Base-by-base conservation (phyloP, 1,284 basidiomycete species). In the Filobasidium uniguttulatum region DNA sequence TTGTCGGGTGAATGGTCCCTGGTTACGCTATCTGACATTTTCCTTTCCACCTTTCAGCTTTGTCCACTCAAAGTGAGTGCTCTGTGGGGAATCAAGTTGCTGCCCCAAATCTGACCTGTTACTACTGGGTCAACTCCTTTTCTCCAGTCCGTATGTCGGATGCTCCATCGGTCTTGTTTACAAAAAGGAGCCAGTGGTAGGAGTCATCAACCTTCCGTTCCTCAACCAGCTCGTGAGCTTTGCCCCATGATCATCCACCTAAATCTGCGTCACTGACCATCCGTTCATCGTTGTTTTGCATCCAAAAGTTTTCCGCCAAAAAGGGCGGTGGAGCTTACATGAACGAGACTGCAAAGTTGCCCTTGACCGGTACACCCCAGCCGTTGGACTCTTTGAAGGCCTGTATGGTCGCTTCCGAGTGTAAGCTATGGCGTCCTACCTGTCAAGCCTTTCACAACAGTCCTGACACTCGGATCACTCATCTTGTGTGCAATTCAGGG, bases 141-240 rank as follows among this genome's bases (percentile, higher is more conserved):
- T 8, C 10, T n/a, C 30, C 8, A 46, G 50, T 10, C 50, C 45
- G 10, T 20, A 43, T 22, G 62, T 67, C 29, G 63, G 59, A 9
- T 68, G 64, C 65, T 91, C 87, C 14, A 79, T 97, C 50, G 91
- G 90, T 1, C 74, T 96, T 56, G 83, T 89, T 55, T 82, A 85
- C 70, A 74, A 82, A 56, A 78, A 78, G 54, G 73, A 75, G 10
- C 85, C 91, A 1, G 76, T 87, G 3, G 76, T 96, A 17, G 91
- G 88, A 1, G 85, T 91, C 44, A 81, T 90, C 56, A 87, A 80
- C 70, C 88, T 90, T 61, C 90, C 90, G 0, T 91, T 91, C 74
- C 74, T 90, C 48, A 77, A 85, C 59, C 79, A 85, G 50, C 73
- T 88, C 47, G 82, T 83, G 55, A 55, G 75, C 51, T 25, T 48